Evolutionary conservation across 164 flowering plant species (phyloP).

Genomic region (Saururus chinensis): DNA sequence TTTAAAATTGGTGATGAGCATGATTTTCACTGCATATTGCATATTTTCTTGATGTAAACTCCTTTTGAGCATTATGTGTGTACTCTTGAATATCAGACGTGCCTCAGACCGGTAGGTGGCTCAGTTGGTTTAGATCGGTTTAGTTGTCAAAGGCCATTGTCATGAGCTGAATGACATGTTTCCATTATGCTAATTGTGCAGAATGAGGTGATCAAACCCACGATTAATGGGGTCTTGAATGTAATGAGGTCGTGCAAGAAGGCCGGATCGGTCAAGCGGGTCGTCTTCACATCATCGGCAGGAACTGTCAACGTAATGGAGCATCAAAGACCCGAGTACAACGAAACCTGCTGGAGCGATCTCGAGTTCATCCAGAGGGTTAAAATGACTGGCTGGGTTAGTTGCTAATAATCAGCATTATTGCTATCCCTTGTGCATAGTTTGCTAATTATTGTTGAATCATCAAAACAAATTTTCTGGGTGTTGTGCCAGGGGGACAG

Average conservation of each 20-base stretch:
- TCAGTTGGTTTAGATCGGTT: too few species aligned
- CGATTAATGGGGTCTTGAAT: conserved; percentile 19
- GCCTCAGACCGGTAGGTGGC: too few species aligned
- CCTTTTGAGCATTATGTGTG: too few species aligned
- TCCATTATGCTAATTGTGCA: neutral
- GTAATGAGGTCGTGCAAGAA: conserved; percentile 20
- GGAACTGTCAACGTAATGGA: conserved; percentile 17
- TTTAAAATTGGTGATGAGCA: too few species aligned
- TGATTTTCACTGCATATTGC: too few species aligned
- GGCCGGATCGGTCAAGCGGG: conserved; percentile 18
- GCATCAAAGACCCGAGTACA: conserved; percentile 8
- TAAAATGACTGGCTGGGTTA: conserved; percentile 28
- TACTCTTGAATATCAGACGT: too few species aligned
- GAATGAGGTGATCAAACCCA: conserved; percentile 25
- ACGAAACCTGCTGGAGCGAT: conserved; percentile 21
- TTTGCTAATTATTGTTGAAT: too few species aligned
- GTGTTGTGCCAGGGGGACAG: too few species aligned
- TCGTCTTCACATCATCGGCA: conserved; percentile 24
- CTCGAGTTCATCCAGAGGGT: conserved; percentile 10
- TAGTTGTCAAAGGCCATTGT: too few species aligned
- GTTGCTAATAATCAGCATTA: neutral
- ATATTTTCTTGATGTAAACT: too few species aligned
- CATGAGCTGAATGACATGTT: neutral
- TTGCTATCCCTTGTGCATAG: neutral
- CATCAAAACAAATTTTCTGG: too few species aligned